These are phyloP conservation scores for Lodderomyces oxycetoniae DNA, from an alignment of 1,139 yeast species.

Conservation along the genomic window DNA sequence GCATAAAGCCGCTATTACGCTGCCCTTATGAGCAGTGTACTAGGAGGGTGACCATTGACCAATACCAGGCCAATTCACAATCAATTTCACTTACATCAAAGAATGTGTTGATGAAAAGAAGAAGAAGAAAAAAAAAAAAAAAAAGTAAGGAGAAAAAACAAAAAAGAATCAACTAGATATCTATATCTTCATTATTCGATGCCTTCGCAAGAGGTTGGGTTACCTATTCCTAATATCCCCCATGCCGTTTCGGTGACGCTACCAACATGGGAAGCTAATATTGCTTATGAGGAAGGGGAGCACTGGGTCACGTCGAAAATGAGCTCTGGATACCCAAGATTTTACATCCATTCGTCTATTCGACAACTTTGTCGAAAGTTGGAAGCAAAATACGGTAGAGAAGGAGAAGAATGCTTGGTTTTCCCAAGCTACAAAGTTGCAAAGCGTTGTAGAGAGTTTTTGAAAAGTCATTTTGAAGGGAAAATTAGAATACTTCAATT, in stretches of 20 bases:
- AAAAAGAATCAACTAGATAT: neutral
- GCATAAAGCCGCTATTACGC: no score
- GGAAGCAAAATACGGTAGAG: conserved; percentile 66
- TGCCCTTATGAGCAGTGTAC: no score
- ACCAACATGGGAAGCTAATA: conserved; percentile 91
- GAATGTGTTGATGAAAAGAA: no score
- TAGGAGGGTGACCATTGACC: no score
- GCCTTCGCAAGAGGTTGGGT: conserved; percentile 58
- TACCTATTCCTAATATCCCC: conserved; percentile 81
- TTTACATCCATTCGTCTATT: conserved; percentile 72
- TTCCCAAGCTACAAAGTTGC: conserved; percentile 80
- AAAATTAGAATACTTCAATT: conserved; percentile 70
- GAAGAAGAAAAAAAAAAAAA: no score
- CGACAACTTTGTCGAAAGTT: conserved; percentile 52
- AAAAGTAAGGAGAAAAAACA: no score
- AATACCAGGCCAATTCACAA: no score
- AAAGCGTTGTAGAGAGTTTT: conserved; percentile 77
- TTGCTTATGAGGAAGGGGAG: conserved; percentile 88
- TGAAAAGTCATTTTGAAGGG: conserved; percentile 37
- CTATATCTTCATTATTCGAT: conserved; percentile 1
- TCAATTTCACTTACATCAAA: no score
- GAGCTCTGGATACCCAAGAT: conserved; percentile 87
- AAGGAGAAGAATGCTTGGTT: conserved; percentile 65
- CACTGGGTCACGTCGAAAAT: conserved; percentile 76
- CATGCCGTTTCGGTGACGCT: conserved; percentile 93